Conservation (phyloP, 352 stramenopile genomes). For the Globisporangium nunn region DNA sequence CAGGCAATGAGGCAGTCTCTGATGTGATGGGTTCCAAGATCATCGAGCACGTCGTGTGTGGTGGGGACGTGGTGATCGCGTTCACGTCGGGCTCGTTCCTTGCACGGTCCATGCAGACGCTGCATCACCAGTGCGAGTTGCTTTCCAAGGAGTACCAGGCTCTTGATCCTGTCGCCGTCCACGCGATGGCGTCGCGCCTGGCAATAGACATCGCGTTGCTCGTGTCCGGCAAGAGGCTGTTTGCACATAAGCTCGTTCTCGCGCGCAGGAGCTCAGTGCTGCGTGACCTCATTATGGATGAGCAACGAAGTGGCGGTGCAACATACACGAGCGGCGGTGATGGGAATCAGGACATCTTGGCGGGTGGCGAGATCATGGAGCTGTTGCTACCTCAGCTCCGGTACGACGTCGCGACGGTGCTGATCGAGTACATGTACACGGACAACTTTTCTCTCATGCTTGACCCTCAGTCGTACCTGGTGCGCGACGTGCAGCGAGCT, state of each 20-base stretch:
- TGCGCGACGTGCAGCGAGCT: constrained; percentile 52
- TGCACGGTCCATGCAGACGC: constrained; percentile 24
- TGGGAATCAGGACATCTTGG: not conserved
- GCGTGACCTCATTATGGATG: constrained; percentile 42
- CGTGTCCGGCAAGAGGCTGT: constrained; percentile 29
- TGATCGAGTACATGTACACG: constrained; percentile 74
- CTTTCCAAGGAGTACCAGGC: constrained; percentile 3
- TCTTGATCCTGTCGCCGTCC: not conserved
- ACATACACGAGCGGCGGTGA: not conserved
- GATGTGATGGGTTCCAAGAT: constrained; percentile 20
- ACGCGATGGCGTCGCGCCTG: constrained; percentile 2
- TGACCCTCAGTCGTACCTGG: constrained; percentile 38
- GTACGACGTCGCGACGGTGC: constrained; percentile 36
- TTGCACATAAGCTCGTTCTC: constrained; percentile 56
- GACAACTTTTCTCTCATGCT: constrained; percentile 48
- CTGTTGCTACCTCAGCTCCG: constrained; percentile 43
- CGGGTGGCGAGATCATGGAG: constrained; percentile 19
- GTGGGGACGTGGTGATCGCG: constrained; percentile 32
- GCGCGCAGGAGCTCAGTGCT: constrained; percentile 43
- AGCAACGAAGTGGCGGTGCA: constrained; percentile 17
- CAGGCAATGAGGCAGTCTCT: not conserved
- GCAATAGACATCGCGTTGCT: constrained; percentile 40
- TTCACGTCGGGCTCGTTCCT: constrained; percentile 52
- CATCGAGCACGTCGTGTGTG: constrained; percentile 42
- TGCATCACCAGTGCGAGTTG: constrained; percentile 19